These are phyloP conservation scores for Alternaria solani DNA, from an alignment of 2,329 filamentous ascomycete genomes.

Conservation along the genomic window DNA sequence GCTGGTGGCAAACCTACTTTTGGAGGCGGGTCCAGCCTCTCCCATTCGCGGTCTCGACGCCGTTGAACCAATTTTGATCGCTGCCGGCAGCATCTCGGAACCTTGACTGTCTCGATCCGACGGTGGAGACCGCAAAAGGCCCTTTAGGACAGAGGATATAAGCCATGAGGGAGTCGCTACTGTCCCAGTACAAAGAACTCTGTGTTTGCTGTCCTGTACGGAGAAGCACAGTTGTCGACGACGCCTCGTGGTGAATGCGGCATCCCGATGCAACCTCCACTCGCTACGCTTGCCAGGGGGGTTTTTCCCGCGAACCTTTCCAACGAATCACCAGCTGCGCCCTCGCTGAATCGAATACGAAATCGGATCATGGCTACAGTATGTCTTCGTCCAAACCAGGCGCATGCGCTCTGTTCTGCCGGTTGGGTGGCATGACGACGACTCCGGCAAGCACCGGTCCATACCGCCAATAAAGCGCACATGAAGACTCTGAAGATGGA, in stretches of 20 bases:
- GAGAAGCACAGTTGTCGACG: constrained; percentile 13
- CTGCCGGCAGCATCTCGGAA: constrained; percentile 40
- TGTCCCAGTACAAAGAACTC: constrained; percentile 4
- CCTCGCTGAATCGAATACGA: constrained; percentile 23
- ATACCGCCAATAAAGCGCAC: constrained; percentile 16
- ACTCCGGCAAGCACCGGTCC: constrained; percentile 14
- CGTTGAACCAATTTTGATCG: constrained; percentile 24
- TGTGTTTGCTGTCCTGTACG: constrained; percentile 9
- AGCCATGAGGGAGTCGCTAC: constrained; percentile 30
- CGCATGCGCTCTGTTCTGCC: constrained; percentile 15
- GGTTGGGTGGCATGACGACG: constrained; percentile 26
- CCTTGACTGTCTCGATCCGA: constrained; percentile 21
- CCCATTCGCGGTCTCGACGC: constrained; percentile 32
- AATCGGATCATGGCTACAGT: constrained; percentile 16
- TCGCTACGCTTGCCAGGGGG: constrained; percentile 23
- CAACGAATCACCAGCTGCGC: constrained; percentile 19
- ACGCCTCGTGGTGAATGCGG: constrained; percentile 24
- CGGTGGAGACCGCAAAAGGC: constrained; percentile 44
- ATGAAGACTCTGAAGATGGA: constrained; percentile 10
- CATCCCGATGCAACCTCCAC: constrained; percentile 26
- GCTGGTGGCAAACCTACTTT: constrained; percentile 17
- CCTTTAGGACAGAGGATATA: constrained; percentile 45
- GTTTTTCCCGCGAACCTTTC: constrained; percentile 16
- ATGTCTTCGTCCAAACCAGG: constrained; percentile 10
- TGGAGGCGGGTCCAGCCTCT: constrained; percentile 25